Evolutionary conservation across 768 basidiomycete species (phyloP), one percentile per base, ranked within the genome.

Genomic region (Chalciporus sphaerocephalus): DNA sequence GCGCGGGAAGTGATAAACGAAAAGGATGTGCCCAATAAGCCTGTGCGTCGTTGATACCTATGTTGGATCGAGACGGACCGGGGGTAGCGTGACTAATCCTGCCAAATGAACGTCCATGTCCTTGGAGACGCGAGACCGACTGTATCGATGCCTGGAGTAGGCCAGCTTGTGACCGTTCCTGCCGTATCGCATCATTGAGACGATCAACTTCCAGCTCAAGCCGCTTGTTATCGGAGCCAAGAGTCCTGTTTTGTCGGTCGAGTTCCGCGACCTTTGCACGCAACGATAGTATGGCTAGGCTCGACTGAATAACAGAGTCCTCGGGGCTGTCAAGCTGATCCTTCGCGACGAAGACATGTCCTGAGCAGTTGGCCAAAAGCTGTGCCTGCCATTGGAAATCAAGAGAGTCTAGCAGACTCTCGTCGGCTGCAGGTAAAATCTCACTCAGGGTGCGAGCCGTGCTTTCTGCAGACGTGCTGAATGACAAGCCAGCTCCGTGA

Each of bases 331-430:
- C 21, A 32, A 50, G 46, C 30, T 40, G 42, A 18, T 56, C 49
- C 16, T 56, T 66, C 1, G 75, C 67, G 11, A 74, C 58, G 51
- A 81, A 74, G 40, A 80, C 61, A 45, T 85, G 77, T 0, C 76
- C 81, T 0, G 80, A 83, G 52, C 72, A 83, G 41, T 83, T 72
- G 3, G 70, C 64, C 18, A 87, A 70, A 3, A 85, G 73, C 47
- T 83, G 80, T 1, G 80, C 76, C 52, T 87, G 78, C 82, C 83
- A 87, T 50, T 76, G 76, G 33, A 81, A 57, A 10, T 64, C 62
- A 13, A 64, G 52, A 40, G 78, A 72, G 16, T 60, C 54, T 12
- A 80, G 57, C 21, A 80, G 46, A 24, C 56, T 48, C 40, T 67
- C 57, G 45, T 85, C 82, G 46, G 76, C 68, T 5, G 45, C 6